Evolutionary conservation across 1,284 basidiomycete species (phyloP).

Genomic region (Pseudozyma flocculosa): DNA sequence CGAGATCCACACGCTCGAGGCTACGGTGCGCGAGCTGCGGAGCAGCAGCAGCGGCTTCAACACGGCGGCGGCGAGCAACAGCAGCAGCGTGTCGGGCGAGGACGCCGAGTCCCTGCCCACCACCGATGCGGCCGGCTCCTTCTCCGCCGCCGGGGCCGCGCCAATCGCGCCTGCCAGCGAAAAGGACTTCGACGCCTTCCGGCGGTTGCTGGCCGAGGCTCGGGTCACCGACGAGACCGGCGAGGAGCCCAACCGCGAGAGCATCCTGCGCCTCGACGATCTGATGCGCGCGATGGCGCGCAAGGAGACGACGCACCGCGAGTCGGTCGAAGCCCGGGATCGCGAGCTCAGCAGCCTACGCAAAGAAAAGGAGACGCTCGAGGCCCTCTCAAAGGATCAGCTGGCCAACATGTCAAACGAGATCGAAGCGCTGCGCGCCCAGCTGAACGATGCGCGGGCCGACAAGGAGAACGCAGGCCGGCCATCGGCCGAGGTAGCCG

Average conservation of each 20-base stretch:
- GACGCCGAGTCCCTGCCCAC: conserved; percentile 1
- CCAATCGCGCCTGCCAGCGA: conserved; percentile 28
- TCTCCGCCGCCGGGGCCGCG: too few relatives aligned
- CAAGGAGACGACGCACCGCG: conserved; percentile 82
- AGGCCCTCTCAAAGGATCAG: conserved; percentile 75
- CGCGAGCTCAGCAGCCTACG: conserved; percentile 69
- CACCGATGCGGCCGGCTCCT: too few relatives aligned
- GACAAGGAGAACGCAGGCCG: not conserved
- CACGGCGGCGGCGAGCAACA: not conserved
- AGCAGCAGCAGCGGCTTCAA: not conserved
- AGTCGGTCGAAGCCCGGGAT: conserved; percentile 71
- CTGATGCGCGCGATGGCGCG: conserved; percentile 75
- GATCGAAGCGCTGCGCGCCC: conserved; percentile 69
- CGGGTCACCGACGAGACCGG: conserved; percentile 9
- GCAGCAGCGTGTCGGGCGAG: not conserved
- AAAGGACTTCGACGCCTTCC: conserved; percentile 23
- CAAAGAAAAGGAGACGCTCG: conserved; percentile 76
- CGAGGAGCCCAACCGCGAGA: conserved; percentile 3
- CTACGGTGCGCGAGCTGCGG: conserved; percentile 8
- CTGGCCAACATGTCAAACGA: conserved; percentile 76
- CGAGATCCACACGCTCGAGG: conserved; percentile 37
- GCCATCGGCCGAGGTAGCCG: too few relatives aligned
- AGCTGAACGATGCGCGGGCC: conserved; percentile 59
- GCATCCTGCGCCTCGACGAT: conserved; percentile 25
- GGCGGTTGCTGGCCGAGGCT: conserved; percentile 16